A percentile compares a stretch with the other conserved stretches of the same genome.
Evolutionary conservation across 345 rosid genomes (phyloP).

Genomic region (Eucalyptus pumila): DNA sequence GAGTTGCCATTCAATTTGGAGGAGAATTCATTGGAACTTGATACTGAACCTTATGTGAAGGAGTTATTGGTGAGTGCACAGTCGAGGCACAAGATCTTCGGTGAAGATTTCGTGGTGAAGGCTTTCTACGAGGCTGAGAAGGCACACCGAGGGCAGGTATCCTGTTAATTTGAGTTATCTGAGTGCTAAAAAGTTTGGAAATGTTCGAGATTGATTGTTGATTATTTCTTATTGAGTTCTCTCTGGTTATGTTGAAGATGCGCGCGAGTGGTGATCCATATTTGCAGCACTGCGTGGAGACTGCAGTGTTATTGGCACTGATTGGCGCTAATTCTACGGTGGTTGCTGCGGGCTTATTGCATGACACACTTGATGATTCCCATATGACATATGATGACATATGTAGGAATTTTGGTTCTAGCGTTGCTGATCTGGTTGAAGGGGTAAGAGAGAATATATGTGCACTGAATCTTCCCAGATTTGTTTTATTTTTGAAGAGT

Average conservation of each 20-base stretch:
- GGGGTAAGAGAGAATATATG: background rate
- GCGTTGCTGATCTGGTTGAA: conserved; percentile 2
- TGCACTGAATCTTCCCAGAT: background rate
- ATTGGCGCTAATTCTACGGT: conserved; percentile 78
- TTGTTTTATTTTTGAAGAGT: background rate
- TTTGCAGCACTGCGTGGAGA: conserved; percentile 93
- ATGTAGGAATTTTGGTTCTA: background rate
- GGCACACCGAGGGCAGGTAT: conserved; percentile 96
- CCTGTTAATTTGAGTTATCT: background rate
- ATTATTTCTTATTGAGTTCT: background rate
- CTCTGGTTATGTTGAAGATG: conserved; percentile 31
- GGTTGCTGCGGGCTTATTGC: conserved; percentile 88
- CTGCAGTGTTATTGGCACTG: conserved; percentile 65
- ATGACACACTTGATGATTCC: conserved; percentile 83
- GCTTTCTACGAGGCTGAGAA: conserved; percentile 84
- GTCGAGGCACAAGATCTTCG: conserved; percentile 53
- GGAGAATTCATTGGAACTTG: conserved; percentile 24
- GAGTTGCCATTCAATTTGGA: conserved; percentile 77
- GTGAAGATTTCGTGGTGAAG: conserved; percentile 54
- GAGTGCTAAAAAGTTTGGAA: background rate
- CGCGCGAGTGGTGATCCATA: conserved; percentile 98
- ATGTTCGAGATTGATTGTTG: background rate
- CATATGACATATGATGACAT: background rate
- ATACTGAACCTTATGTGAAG: conserved; percentile 36
- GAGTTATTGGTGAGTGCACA: conserved; percentile 58